Evolutionary conservation across 768 basidiomycete species (phyloP).

Genomic region (Lactarius akahatsu): DNA sequence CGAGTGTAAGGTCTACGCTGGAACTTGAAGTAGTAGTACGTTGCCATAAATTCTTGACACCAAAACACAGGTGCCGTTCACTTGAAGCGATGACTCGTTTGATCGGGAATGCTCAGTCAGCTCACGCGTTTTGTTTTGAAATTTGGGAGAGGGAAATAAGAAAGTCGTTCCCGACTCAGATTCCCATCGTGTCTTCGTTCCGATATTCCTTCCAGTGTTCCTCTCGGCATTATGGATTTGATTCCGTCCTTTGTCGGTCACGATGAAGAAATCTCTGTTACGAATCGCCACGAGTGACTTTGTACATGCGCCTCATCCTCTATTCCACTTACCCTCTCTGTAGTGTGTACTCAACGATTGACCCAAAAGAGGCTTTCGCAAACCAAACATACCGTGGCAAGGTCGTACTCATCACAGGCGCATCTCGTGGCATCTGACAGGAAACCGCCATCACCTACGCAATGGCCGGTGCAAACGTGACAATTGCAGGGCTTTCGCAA

Average conservation of each 20-base stretch:
- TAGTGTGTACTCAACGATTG: neutral
- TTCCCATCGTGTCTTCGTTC: neutral
- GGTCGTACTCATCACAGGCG: constrained; percentile 10
- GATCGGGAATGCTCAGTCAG: too few relatives aligned
- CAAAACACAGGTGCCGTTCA: too few relatives aligned
- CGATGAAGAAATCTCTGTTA: neutral
- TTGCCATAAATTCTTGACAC: too few relatives aligned
- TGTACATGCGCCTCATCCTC: neutral
- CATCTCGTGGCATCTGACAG: constrained; percentile 22
- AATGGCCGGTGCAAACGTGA: constrained; percentile 19
- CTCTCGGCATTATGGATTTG: neutral
- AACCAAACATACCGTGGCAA: constrained; percentile 22
- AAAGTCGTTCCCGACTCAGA: neutral
- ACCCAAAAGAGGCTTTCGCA: neutral
- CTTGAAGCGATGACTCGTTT: too few relatives aligned
- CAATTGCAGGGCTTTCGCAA: constrained; percentile 16
- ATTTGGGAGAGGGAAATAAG: too few relatives aligned
- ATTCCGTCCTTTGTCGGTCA: neutral
- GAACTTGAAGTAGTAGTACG: too few relatives aligned
- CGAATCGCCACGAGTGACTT: neutral
- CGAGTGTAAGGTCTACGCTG: too few relatives aligned
- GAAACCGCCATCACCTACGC: constrained; percentile 23
- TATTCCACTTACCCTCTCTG: neutral
- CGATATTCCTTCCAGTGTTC: neutral
- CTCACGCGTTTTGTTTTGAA: too few relatives aligned